Evolutionary conservation across 345 rosid species (phyloP), one percentile per base, ranked within the genome.

Genomic region (Dipteronia dyeriana): DNA sequence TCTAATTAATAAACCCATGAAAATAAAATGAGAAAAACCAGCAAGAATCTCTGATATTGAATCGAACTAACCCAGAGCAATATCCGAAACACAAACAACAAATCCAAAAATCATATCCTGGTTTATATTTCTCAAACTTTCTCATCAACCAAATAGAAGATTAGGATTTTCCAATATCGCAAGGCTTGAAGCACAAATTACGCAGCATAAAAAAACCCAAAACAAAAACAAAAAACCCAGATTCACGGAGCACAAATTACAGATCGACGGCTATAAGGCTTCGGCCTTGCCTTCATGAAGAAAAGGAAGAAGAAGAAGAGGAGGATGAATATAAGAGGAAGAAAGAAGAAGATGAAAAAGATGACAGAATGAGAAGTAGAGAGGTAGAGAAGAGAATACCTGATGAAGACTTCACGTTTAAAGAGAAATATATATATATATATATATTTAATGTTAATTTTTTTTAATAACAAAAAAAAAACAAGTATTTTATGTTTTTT

Each of bases 171-270:
- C 29, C 41, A 41, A 59, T 11, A 49, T 39, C 56, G 25, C 8
- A 10, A 66, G 47, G 60, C 34, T 20, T 53, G 41, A 71, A 67
- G 45, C 23, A 71, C 75, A 76, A 79, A 78, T 71, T 69, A n/a
- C n/a, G n/a, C n/a, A n/a, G n/a, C n/a, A n/a, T 81, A 73, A 71
- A 39, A 73, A 75, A 61, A 62, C 54, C 59, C 68, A 45, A 74
- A 17, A 45, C 5, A 12, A 23, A 57, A 73, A 9, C 20, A 45
- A 20, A 57, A 43, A 39, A 17, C 31, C 67, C 20, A 68, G 78
- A 70, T 45, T 59, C 49, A 53, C n/a, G 51, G 20, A 68, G n/a
- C 72, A 29, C 4, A 14, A 80, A 68, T 51, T 22, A n/a, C 13
- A 4, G 12, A 22, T n/a, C n/a, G n/a, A n/a, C n/a, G n/a, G n/a